A percentile compares a stretch with the other conserved stretches of the same genome.
Conservation (phyloP, 2,329 filamentous ascomycete species). For the Phoma herbarum region DNA sequence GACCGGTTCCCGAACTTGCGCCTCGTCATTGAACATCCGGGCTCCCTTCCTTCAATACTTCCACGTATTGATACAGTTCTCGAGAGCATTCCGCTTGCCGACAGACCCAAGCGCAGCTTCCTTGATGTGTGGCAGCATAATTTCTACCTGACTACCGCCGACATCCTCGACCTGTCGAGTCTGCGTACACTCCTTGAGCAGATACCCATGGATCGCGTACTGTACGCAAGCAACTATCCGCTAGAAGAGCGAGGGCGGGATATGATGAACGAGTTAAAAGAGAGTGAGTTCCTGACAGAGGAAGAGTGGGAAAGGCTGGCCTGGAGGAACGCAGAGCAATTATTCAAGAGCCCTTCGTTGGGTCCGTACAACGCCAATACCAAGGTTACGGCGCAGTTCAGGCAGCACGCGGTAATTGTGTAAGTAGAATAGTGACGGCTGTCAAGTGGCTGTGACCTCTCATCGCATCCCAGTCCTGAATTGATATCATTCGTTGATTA, state of each 20-base stretch:
- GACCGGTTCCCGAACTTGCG: constrained; percentile 64
- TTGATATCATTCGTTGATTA: background rate
- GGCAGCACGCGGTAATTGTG: constrained; percentile 8
- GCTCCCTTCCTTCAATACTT: constrained; percentile 64
- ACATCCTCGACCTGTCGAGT: constrained; percentile 61
- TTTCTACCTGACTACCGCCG: constrained; percentile 66
- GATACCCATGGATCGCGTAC: constrained; percentile 59
- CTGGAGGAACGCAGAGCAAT: constrained; percentile 60
- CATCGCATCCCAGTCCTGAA: background rate
- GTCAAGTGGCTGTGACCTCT: background rate
- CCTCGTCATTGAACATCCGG: constrained; percentile 63
- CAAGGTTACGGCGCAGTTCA: constrained; percentile 1
- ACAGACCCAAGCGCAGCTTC: constrained; percentile 49
- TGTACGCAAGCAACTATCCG: constrained; percentile 68
- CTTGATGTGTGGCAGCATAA: constrained; percentile 64
- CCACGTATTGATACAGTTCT: constrained; percentile 54
- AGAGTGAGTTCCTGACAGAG: constrained; percentile 59
- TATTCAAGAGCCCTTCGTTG: constrained; percentile 27
- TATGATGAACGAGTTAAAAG: constrained; percentile 60
- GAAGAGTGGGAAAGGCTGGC: constrained; percentile 61
- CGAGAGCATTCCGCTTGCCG: constrained; percentile 28
- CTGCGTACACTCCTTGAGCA: constrained; percentile 56
- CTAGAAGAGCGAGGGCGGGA: constrained; percentile 60
- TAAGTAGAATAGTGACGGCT: background rate
- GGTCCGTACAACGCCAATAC: constrained; percentile 6